phyloP scores from a whole-genome alignment of 176 grass and related monocot species.

The Juncus inflexus region DNA sequence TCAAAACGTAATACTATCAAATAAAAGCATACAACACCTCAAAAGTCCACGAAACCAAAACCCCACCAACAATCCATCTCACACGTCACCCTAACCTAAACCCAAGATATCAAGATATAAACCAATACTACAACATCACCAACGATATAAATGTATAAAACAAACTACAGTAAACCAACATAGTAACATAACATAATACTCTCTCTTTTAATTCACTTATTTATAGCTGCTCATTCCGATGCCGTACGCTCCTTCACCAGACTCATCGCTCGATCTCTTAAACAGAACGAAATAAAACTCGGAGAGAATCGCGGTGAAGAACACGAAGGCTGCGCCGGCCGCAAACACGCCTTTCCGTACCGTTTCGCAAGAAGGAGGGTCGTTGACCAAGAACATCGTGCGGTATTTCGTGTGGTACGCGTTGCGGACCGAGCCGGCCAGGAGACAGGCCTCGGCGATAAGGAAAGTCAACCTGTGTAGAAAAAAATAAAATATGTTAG shows the following conservation, averaged over 20 bases:
- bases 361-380: slow-evolving; percentile 57
- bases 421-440: slow-evolving; percentile 75
- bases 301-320: slow-evolving; percentile 79
- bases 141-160: background rate
- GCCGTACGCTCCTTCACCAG: slow-evolving; percentile 33
- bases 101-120: too few relatives aligned
- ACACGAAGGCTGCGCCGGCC: slow-evolving; percentile 73
- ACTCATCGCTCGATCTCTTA: slow-evolving; percentile 46
- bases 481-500: too few relatives aligned
- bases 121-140: too few relatives aligned
- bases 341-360: slow-evolving; percentile 84
- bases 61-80: too few relatives aligned
- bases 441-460: slow-evolving; percentile 59
- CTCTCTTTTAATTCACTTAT: slow-evolving; percentile 29
- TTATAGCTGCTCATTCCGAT: slow-evolving; percentile 74
- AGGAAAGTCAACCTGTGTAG: slow-evolving; percentile 64
- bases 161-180: background rate
- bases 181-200: slow-evolving; percentile 12
- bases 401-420: slow-evolving; percentile 90
- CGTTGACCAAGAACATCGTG: slow-evolving; percentile 26
- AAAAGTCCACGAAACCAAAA: too few relatives aligned
- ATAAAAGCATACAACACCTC: too few relatives aligned
- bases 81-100: too few relatives aligned
- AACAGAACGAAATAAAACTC: slow-evolving; percentile 77
- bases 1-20: too few relatives aligned